Percentiles rank a stretch among this genome's conserved stretches.
phyloP scores from a whole-genome alignment of 768 basidiomycete species.

The Lactarius hatsudake region DNA sequence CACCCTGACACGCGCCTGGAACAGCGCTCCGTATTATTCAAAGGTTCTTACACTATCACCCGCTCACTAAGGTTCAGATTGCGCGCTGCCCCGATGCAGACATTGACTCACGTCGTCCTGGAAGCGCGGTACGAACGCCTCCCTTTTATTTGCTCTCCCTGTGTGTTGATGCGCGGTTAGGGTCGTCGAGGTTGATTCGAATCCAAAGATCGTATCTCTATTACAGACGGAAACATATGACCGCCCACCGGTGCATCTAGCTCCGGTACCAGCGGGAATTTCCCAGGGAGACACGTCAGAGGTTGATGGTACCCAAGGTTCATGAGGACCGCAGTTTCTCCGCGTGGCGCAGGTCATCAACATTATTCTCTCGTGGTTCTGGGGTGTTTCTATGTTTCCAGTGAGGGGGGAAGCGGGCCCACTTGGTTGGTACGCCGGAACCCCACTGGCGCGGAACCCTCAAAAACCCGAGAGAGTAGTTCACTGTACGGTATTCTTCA shows the following conservation, averaged over 20 bases:
- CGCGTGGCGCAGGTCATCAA: not conserved
- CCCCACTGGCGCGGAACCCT: not conserved
- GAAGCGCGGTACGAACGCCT: conserved; percentile 1
- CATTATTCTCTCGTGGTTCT: not conserved
- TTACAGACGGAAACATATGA: conserved; percentile 1
- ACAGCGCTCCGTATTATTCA: not conserved
- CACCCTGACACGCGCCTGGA: not conserved
- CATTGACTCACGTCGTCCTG: not conserved
- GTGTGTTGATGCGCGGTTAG: not conserved
- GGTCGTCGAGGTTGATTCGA: not conserved
- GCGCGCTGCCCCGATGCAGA: conserved; percentile 13
- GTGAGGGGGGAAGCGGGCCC: not conserved
- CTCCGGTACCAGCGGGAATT: conserved; percentile 18
- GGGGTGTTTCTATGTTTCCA: not conserved
- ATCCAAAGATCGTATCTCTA: not conserved
- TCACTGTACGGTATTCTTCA: not conserved
- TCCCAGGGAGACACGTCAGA: not conserved
- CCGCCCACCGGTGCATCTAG: conserved; percentile 3
- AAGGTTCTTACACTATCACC: conserved; percentile 15
- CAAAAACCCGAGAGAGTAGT: not conserved
- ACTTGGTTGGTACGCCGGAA: not conserved
- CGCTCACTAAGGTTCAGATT: conserved; percentile 8
- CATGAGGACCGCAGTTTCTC: not conserved
- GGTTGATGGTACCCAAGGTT: not conserved
- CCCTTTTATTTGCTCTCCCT: not conserved